Evolutionary conservation across 1,284 basidiomycete species (phyloP), one percentile per base, ranked within the genome.

Genomic region (Ganoderma leucocontextum): DNA sequence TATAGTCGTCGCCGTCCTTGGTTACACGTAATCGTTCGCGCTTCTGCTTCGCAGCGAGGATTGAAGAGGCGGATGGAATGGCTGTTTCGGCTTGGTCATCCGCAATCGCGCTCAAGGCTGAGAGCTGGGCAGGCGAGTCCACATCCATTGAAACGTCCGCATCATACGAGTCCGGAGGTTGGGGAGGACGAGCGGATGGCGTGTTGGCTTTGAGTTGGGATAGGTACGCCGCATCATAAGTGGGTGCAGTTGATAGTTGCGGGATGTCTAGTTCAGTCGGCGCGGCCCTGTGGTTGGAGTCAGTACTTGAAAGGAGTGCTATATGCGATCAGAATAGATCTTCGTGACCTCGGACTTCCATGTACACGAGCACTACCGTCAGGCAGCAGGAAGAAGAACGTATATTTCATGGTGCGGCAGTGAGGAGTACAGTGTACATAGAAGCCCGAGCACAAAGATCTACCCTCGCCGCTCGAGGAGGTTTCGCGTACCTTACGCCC

Each of bases 171-270:
- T 73, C 64, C 19, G 82, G 69, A 9, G 77, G 72, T 12, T 80
- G 73, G 1, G 82, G 78, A 0, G 86, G 88, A 62, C 91, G 85
- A 19, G 88, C 80, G 1, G 86, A 84, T 4, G 89, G 90, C 0
- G 95, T 96, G 68, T 85, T 90, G 1, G 94, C 94, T 82, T 94
- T 96, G 53, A 97, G 86, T 76, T 96, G 87, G 25, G 91, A 87
- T 17, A 97, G 85, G 78, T 96, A 91, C 63, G 91, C 91, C 36
- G 88, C 84, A 68, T 92, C 91, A 78, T 98, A 98, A 15, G 84
- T 83, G 0, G 91, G 90, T 3, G 81, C 84, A 75, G 78, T 78
- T 2, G 85, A 78, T 62, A 78, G 82, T 35, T 83, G 75, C 7
- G 87, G 82, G 13, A 88, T 85, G 13, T 83, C 83, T 2, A 86